Percentiles rank a stretch among this genome's conserved stretches.
phyloP scores from a whole-genome alignment of 75 land plant species.

The Pinus tabuliformis region DNA sequence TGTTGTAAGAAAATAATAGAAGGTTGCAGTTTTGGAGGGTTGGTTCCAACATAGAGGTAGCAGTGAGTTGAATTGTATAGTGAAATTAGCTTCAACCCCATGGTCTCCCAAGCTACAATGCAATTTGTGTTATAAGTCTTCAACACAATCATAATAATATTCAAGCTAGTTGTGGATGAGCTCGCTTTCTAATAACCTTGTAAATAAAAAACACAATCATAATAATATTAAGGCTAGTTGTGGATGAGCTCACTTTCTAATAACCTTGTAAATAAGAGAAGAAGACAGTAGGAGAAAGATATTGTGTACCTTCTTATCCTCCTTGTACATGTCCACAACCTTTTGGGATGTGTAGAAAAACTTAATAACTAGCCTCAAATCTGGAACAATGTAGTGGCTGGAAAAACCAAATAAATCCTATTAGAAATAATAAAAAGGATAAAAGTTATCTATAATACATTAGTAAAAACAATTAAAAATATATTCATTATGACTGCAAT shows the following conservation, averaged over 20 bases:
- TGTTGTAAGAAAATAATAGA: neutral
- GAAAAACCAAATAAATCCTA: neutral
- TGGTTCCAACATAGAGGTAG: slow-evolving; percentile 2
- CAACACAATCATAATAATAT: no score
- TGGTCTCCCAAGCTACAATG: slow-evolving; percentile 9
- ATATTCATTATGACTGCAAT: neutral
- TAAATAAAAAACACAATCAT: slow-evolving; percentile 10
- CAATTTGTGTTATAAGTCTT: no score
- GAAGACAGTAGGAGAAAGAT: neutral
- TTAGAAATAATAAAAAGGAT: slow-evolving; percentile 2
- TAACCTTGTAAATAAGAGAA: neutral
- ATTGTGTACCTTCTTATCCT: slow-evolving; percentile 35
- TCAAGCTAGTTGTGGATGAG: no score
- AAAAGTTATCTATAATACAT: neutral
- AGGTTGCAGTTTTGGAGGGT: no score
- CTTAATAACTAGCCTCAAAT: slow-evolving; percentile 33
- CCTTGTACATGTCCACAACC: slow-evolving; percentile 50
- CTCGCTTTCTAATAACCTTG: no score
- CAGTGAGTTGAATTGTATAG: slow-evolving; percentile 9
- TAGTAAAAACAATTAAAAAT: neutral
- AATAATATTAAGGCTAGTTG: slow-evolving; percentile 18
- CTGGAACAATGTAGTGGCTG: slow-evolving; percentile 56
- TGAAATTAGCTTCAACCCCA: slow-evolving; percentile 6
- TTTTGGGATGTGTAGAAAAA: slow-evolving; percentile 47
- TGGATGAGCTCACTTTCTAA: slow-evolving; percentile 19